Base-by-base conservation (phyloP, 2,329 filamentous ascomycete species). In the Sporothrix pseudoabietina region DNA sequence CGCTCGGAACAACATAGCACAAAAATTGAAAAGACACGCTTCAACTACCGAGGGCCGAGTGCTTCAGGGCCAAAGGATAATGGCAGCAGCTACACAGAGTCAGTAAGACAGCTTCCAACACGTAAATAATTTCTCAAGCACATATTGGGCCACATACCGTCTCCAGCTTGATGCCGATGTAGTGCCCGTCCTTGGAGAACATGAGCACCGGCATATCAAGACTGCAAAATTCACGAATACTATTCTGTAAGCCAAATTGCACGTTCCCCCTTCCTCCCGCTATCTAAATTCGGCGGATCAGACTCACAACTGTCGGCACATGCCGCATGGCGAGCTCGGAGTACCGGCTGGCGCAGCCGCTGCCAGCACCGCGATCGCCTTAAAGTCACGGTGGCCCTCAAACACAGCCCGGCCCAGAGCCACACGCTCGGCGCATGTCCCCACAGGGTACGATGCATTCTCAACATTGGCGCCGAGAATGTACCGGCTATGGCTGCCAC, bases 361-460 rank as follows among this genome's bases (percentile, higher is more conserved):
- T 6, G 94, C 97, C 7, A 92, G 88, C 4, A 99, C 94, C 19
- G 92, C 95, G 30, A 99, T 82, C 26, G 94, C 95, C 79, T 89
- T 90, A 83, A 97, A 93, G 41, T 77, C 79, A 7, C 76, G 82
- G 76, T 87, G 82, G 3, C 88, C 87, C 70, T 83, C 83, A 7
- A 89, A 87, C 5, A 98, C 88, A 30, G 95, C 95, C 54, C 90
- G 94, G 8, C 89, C 92, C 77, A 98, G 86, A 1, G 93, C 94
- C n/a, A 95, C 93, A 74, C 95, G 87, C 86, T 99, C 96, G 16
- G 96, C 96, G 82, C 96, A 98, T 2, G 93, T 97, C n/a, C 94
- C 94, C 6, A 98, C 94, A 0, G 96, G 95, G 80, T 97, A 98
- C 39, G 92, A 86, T 0, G 94, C 94, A 80, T 98, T 98, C 84